Conservation (phyloP, 2,329 filamentous ascomycete species). For the Aspergillus chevalieri region DNA sequence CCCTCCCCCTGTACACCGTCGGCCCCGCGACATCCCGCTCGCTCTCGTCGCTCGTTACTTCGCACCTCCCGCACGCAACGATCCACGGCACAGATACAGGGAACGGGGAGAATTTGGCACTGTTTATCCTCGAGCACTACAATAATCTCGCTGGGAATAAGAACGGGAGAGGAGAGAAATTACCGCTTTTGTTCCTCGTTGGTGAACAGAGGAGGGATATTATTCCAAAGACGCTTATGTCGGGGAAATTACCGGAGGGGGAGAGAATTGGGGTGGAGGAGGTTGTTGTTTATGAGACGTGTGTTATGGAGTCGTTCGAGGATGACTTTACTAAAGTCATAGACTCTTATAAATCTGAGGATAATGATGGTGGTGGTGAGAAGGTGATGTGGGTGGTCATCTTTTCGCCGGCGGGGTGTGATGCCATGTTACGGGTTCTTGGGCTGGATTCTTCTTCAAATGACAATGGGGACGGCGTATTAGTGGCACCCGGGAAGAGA, state of each 20-base stretch:
- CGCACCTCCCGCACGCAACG: constrained; percentile 44
- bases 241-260: constrained; percentile 43
- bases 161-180: constrained; percentile 22
- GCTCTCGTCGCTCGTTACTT: constrained; percentile 48
- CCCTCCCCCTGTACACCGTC: constrained; percentile 40
- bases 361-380: constrained; percentile 28
- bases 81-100: constrained; percentile 78
- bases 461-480: constrained; percentile 5
- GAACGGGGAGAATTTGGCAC: constrained; percentile 72
- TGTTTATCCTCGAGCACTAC: constrained; percentile 75
- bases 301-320: constrained; percentile 72
- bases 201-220: constrained; percentile 86
- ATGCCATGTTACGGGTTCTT: constrained; percentile 53
- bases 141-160: constrained; percentile 28
- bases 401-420: constrained; percentile 58
- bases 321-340: constrained; percentile 55
- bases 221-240: constrained; percentile 74
- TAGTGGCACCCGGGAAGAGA: constrained; percentile 4
- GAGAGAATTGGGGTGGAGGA: constrained; percentile 65
- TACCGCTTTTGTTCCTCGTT: constrained; percentile 74
- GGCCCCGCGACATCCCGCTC: constrained; percentile 56
- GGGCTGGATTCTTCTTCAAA: constrained; percentile 24
- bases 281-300: constrained; percentile 78
- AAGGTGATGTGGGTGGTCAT: constrained; percentile 36
- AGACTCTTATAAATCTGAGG: constrained; percentile 38